Conservation (phyloP, 2,329 filamentous ascomycete genomes). For the Exserohilum rostratum region DNA sequence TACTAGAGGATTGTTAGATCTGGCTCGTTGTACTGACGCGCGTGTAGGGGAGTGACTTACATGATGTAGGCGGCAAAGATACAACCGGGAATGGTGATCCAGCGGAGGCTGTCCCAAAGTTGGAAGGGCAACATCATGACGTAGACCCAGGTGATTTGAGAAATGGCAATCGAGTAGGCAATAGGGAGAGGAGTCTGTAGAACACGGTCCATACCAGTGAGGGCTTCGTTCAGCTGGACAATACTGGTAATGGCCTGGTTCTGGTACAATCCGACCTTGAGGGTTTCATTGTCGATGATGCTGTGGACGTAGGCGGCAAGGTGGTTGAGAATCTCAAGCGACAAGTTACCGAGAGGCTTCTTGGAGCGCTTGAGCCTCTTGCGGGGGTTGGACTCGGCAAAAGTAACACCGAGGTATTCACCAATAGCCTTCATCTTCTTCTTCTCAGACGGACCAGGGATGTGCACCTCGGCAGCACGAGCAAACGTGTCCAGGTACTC, state of each 20-base stretch:
- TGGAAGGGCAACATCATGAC: constrained; percentile 83
- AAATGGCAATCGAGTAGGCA: constrained; percentile 83
- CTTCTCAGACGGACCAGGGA: constrained; percentile 39
- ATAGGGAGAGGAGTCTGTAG: constrained; percentile 82
- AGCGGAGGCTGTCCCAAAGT: constrained; percentile 66
- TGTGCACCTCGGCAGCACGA: constrained; percentile 58
- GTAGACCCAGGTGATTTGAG: constrained; percentile 86
- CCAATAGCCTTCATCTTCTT: constrained; percentile 65
- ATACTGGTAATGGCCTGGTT: constrained; percentile 65
- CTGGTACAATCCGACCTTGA: constrained; percentile 65
- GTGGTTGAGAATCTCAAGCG: constrained; percentile 79
- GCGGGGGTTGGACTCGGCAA: constrained; percentile 78
- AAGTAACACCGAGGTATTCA: constrained; percentile 76
- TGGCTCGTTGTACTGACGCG: too few relatives aligned
- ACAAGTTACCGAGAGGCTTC: constrained; percentile 79
- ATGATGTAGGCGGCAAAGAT: constrained; percentile 80
- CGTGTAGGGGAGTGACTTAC: background rate
- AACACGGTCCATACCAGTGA: constrained; percentile 76
- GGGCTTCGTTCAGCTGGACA: constrained; percentile 70
- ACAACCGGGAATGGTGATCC: constrained; percentile 80
- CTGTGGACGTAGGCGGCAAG: constrained; percentile 70
- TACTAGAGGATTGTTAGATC: constrained; percentile 32
- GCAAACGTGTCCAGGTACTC: constrained; percentile 78
- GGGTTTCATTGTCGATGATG: constrained; percentile 61
- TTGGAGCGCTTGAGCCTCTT: constrained; percentile 76